Evolutionary conservation across 345 rosid species (phyloP), one percentile per base, ranked within the genome.

Genomic region (Lenwebbia sp.): DNA sequence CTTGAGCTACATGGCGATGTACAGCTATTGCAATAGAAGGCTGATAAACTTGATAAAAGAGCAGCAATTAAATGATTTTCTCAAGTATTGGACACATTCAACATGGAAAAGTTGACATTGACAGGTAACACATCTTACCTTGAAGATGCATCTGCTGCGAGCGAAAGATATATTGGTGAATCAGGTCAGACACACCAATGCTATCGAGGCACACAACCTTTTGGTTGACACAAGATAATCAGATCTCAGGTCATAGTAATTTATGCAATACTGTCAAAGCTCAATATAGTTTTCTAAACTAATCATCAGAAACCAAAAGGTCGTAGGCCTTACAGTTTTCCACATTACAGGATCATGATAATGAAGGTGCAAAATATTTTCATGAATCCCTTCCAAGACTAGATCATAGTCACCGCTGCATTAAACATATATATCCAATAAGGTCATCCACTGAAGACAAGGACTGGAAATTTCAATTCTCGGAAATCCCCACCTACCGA

Each of bases 341-440:
- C 92, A 92, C 99, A 97, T 94, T 89, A 92, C 88, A 14, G 99
- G 99, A 94, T 96, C 98, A 90, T 97, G 99, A 90, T 94, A 97
- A 23, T 89, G 93, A 88, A 95, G 98, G 87, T 92, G 95, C 91
- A 97, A 92, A 85, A 97, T 82, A 91, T 97, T 97, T 87, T 97
- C 98, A 86, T 97, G 94, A 85, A 96, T 89, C 47, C 99, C 99
- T 88, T 97, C 96, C 83, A 94, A 90, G 88, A 97, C 91, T 82
- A 93, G 82, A 92, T 96, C 98, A 90, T 94, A 94, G 89, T 97
- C 99, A 89, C 94, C 99, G 87, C 99, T 97, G 98, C 88, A 93
- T 33, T 41, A 51, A 86, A 55, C 33, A 57, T 56, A 87, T 47
- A 30, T 58, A 82, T 82, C 74, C 53, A 47, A 86, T 89, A 51